Evolutionary conservation across 805 yeast species (phyloP), one percentile per base, ranked within the genome.

Genomic region (Candida maesae): DNA sequence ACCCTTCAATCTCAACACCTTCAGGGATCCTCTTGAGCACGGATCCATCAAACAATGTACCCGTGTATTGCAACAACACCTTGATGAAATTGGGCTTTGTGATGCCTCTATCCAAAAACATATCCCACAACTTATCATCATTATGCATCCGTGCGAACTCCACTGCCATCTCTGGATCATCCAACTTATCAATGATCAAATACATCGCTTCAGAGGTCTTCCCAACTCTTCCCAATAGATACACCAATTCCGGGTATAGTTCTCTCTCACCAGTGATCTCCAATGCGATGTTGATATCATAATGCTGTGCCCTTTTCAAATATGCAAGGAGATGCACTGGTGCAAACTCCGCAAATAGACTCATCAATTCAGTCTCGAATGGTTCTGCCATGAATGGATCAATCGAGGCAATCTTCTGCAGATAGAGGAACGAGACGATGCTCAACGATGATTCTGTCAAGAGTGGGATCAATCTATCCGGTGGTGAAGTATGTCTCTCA

Each of bases 151-250:
- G 10, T 1, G 90, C 93, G 69, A 89, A 93, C 14, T 71, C 73
- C 18, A 93, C 84, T 0, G 98, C 98, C 48, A 76, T 70, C 30
- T 74, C 73, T 0, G 96, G 91, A 57, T 91, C 93, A 40, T 81
- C 72, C 38, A 90, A 64, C 51, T 85, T 74, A 48, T 85, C 83
- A 29, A 89, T 79, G 13, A 93, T 88, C 32, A 93, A 66, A 42
- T 70, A 73, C 52, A 91, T 64, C 0, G 98, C 98, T 46, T 78
- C 74, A 46, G 73, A 73, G 42, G 81, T 78, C 50, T 85, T 84
- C 1, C 99, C 98, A 19, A 85, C 80, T 52, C 79, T 78, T 5
- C 95, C 95, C 46, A 87, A 71, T 23, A 93, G 62, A 54, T 78
- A 89, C 0, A 93, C 95, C 30, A 89, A 67, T 54, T 91, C 98